Evolutionary conservation across 208 protist species (phyloP).

Genomic region (Phytomonas sp.): DNA sequence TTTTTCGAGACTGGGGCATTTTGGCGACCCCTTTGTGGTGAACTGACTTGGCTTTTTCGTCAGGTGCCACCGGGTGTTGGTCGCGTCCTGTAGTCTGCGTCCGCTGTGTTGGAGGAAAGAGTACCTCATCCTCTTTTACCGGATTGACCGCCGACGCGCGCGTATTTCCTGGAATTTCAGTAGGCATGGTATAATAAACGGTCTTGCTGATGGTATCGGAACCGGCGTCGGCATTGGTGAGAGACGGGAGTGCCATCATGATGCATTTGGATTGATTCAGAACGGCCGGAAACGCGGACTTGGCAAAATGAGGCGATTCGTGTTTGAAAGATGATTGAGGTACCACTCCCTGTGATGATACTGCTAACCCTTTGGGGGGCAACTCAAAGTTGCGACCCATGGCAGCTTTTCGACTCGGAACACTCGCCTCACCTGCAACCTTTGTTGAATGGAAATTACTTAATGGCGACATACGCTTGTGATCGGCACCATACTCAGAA

Average conservation of each 20-base stretch:
- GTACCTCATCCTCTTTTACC: not conserved
- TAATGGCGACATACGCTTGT: not conserved
- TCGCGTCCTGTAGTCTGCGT: not conserved
- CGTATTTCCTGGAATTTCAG: not conserved
- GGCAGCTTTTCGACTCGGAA: not conserved
- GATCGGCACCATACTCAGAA: not conserved
- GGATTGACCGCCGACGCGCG: not conserved
- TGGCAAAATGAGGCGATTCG: not conserved
- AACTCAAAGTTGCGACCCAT: not conserved
- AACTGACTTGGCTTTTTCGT: not conserved
- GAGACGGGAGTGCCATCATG: not conserved
- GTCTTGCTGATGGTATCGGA: not conserved
- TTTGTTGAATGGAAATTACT: not conserved
- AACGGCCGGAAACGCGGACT: not conserved
- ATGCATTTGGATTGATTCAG: slow-evolving; percentile 2
- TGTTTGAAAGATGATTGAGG: not conserved
- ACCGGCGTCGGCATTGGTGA: not conserved
- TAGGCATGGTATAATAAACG: not conserved
- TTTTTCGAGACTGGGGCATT: not conserved
- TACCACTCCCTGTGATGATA: not conserved
- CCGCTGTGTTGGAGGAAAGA: not conserved
- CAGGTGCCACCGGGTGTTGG: not conserved
- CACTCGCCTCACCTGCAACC: not conserved
- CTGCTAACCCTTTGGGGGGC: not conserved
- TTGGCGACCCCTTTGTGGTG: not conserved